Conservation (phyloP, 2,329 filamentous ascomycete species). For the Emergomyces orientalis region DNA sequence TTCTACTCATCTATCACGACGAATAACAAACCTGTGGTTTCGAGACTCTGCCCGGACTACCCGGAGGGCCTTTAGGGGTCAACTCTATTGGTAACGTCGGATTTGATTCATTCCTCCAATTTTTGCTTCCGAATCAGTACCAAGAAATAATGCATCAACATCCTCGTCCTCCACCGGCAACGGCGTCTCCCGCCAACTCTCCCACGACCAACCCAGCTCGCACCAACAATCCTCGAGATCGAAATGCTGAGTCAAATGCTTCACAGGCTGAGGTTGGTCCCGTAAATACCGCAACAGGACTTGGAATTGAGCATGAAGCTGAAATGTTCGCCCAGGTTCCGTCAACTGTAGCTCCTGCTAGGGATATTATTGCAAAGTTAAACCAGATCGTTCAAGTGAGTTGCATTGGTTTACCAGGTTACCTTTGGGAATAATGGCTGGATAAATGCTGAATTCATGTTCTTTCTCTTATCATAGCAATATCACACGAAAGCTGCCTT, state of each 20-base stretch:
- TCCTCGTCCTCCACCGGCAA: slow-evolving; percentile 63
- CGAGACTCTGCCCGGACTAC: neutral
- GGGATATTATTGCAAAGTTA: slow-evolving; percentile 66
- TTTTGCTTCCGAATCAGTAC: slow-evolving; percentile 6
- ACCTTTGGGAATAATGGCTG: slow-evolving; percentile 18
- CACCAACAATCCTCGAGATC: slow-evolving; percentile 71
- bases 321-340: slow-evolving; percentile 35
- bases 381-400: slow-evolving; percentile 87
- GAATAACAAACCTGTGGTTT: neutral
- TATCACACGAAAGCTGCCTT: slow-evolving; percentile 83
- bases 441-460: slow-evolving; percentile 26
- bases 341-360: slow-evolving; percentile 43
- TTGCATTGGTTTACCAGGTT: slow-evolving; percentile 8
- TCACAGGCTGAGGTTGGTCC: slow-evolving; percentile 44
- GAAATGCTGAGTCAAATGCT: slow-evolving; percentile 39
- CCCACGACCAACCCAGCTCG: slow-evolving; percentile 63
- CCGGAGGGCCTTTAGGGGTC: neutral
- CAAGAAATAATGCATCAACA: slow-evolving; percentile 72
- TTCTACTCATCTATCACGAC: neutral
- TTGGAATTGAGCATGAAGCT: slow-evolving; percentile 43
- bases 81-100: neutral
- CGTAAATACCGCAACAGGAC: slow-evolving; percentile 42
- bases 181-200: slow-evolving; percentile 63
- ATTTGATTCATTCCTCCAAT: slow-evolving; percentile 4
- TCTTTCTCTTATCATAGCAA: slow-evolving; percentile 51